phyloP scores from a whole-genome alignment of 495 filamentous ascomycete species.

The Tuber aestivum region DNA sequence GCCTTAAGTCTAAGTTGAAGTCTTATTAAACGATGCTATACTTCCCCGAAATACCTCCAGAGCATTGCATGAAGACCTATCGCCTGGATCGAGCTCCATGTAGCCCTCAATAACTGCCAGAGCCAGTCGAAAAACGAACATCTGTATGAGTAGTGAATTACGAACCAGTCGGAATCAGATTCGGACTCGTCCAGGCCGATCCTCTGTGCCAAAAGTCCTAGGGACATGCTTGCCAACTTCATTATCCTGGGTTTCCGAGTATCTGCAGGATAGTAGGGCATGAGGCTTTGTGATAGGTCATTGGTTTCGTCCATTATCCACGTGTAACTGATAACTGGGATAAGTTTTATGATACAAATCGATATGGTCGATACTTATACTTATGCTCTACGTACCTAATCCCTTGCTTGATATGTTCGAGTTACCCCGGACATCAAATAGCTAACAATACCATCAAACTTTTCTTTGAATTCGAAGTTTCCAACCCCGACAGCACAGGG shows the following conservation, averaged over 20 bases:
- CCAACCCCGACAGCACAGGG: conserved; percentile 57
- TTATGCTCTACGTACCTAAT: conserved; percentile 45
- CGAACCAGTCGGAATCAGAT: conserved; percentile 40
- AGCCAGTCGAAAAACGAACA: conserved; percentile 58
- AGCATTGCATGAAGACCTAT: conserved; percentile 54
- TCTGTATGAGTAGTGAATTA: conserved; percentile 61
- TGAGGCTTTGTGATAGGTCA: conserved; percentile 52
- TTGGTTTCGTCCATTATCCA: conserved; percentile 49
- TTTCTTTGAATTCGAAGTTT: conserved; percentile 48
- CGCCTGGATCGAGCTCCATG: conserved; percentile 36
- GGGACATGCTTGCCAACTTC: conserved; percentile 51
- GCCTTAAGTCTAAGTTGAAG: conserved; percentile 43
- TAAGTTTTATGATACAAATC: conserved; percentile 12
- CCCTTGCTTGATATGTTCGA: conserved; percentile 51
- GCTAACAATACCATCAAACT: conserved; percentile 57
- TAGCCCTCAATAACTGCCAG: conserved; percentile 50
- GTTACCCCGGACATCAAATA: conserved; percentile 73
- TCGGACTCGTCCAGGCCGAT: conserved; percentile 49
- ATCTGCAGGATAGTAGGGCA: conserved; percentile 62
- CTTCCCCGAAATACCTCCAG: conserved; percentile 57
- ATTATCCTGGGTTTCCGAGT: conserved; percentile 62
- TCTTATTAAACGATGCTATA: conserved; percentile 8
- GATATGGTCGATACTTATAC: conserved; percentile 2
- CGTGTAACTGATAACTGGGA: conserved; percentile 53
- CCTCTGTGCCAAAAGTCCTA: conserved; percentile 57